Conservation (phyloP, 768 basidiomycete species). For the Mycena belliarum region DNA sequence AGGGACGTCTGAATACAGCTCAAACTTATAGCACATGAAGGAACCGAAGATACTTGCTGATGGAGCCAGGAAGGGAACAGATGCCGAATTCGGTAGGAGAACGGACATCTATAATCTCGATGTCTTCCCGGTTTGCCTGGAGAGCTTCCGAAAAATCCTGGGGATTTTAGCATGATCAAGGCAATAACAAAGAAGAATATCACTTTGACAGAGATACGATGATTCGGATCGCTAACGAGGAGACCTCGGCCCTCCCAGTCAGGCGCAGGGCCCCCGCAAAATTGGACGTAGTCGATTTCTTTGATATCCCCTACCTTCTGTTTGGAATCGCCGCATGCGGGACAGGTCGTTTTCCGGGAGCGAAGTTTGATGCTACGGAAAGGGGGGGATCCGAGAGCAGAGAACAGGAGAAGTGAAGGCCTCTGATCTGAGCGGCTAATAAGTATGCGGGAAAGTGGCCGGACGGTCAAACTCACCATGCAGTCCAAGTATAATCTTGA, state of each 20-base stretch:
- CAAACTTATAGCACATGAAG: conserved; percentile 3
- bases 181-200: conserved; percentile 23
- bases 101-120: conserved; percentile 76
- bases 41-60: conserved; percentile 49
- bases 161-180: not conserved
- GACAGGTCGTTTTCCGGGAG: conserved; percentile 65
- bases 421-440: conserved; percentile 45
- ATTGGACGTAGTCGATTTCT: conserved; percentile 77
- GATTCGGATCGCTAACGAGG: conserved; percentile 36
- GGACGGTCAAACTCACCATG: conserved; percentile 47
- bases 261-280: conserved; percentile 75
- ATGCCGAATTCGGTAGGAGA: conserved; percentile 82
- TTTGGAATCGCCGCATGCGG: conserved; percentile 67
- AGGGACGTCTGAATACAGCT: conserved; percentile 63
- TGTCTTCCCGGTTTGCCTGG: conserved; percentile 7
- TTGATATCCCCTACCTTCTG: conserved; percentile 47
- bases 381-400: conserved; percentile 65
- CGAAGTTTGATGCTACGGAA: conserved; percentile 88
- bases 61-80: conserved; percentile 73
- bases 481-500: conserved; percentile 73
- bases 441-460: not conserved
- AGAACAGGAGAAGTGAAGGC: conserved; percentile 72
- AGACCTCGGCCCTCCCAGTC: conserved; percentile 66
- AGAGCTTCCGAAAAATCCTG: conserved; percentile 28
- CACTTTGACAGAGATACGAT: conserved; percentile 48